Base-by-base conservation (phyloP, 257 asterid species). In the Salvia splendens region DNA sequence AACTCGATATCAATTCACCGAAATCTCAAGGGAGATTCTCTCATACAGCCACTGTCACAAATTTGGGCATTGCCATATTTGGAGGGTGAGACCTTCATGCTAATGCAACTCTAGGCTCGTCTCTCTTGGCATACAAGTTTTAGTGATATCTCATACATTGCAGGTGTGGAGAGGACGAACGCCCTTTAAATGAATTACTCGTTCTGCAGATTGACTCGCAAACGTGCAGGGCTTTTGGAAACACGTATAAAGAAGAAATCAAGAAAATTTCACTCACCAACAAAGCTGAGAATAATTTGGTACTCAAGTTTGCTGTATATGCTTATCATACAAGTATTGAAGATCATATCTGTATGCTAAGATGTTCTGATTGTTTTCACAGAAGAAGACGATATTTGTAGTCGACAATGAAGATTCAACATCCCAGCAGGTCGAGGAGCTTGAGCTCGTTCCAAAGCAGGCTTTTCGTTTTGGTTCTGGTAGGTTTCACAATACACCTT, bases 131-230 rank as follows among this genome's bases (percentile, higher is more conserved):
- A 48, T 7, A 24, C 32, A 48, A 65, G 51, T 64, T 36, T 61
- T 53, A 8, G 16, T 70, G 14, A 74, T 49, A 4, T 20, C 38
- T 35, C 30, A 36, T 32, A 64, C 28, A 1, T 62, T 78, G 10
- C 78, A 93, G 99, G 67, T 93, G 99, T n/a, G 99, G 99, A 1
- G 96, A 93, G 79, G 97, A 93, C 60, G 99, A 93, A 73, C 94
- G 79, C 20, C 99, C 99, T 2, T 82, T 85, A 50, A 88, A 85
- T 7, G 97, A 93, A 79, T 54, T 93, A 52, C 89, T 93, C 80
- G 70, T 90, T 71, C 75, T 93, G 70, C 87, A 81, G 79, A 78
- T 79, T 6, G 84, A 78, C 67, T 51, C 83, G 4, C 74, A 76
- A 30, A 28, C 66, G 1, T 58, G 75, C 76, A 69, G 79, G 70